Evolutionary conservation across 1,284 basidiomycete genomes (phyloP).

Genomic region (Mycena citricolor): DNA sequence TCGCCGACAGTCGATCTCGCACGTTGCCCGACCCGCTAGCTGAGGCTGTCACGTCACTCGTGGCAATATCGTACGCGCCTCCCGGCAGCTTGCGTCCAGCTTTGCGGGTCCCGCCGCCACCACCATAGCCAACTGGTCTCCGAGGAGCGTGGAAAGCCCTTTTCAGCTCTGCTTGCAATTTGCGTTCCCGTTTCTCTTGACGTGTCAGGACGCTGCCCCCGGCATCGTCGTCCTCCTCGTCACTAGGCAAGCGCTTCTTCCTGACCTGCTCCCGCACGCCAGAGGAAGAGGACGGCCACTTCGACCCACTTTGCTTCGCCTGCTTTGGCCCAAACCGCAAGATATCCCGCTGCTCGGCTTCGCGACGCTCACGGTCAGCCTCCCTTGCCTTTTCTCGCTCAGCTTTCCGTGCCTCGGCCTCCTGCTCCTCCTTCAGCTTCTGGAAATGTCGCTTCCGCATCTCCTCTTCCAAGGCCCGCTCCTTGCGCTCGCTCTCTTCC

Average conservation of each 20-base stretch:
- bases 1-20: slow-evolving; percentile 58
- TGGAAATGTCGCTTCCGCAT: slow-evolving; percentile 62
- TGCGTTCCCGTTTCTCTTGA: slow-evolving; percentile 70
- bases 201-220: slow-evolving; percentile 57
- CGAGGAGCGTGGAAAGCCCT: slow-evolving; percentile 41
- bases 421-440: slow-evolving; percentile 60
- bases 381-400: slow-evolving; percentile 50
- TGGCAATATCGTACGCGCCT: slow-evolving; percentile 56
- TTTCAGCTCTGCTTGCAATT: slow-evolving; percentile 52
- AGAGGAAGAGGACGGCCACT: slow-evolving; percentile 38
- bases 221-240: slow-evolving; percentile 45
- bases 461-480: slow-evolving; percentile 57
- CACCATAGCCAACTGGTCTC: slow-evolving; percentile 33
- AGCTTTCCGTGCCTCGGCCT: slow-evolving; percentile 48
- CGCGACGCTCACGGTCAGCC: slow-evolving; percentile 49
- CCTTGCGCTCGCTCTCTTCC: slow-evolving; percentile 61
- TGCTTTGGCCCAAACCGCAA: slow-evolving; percentile 69
- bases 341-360: slow-evolving; percentile 58
- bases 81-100: slow-evolving; percentile 61
- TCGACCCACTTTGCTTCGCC: slow-evolving; percentile 32
- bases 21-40: slow-evolving; percentile 41
- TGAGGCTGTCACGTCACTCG: slow-evolving; percentile 25
- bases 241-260: slow-evolving; percentile 37
- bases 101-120: slow-evolving; percentile 50
- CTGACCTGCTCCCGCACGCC: slow-evolving; percentile 35